These are phyloP conservation scores for Pythium volutum DNA, from an alignment of 352 stramenopile genomes.

Conservation along the genomic window DNA sequence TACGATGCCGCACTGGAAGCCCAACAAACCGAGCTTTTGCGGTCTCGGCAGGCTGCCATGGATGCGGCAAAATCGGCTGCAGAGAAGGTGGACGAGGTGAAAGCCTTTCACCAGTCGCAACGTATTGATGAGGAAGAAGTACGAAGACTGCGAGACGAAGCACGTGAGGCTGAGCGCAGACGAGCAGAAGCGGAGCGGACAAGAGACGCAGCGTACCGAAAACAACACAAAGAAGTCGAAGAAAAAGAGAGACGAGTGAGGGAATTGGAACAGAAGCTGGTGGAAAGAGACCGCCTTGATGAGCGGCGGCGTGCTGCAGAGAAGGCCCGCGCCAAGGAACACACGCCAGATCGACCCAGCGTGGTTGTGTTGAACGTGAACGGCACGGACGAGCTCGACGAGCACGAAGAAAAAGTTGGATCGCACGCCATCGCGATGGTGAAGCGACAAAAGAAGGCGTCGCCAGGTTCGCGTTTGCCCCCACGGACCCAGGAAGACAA, in stretches of 20 bases:
- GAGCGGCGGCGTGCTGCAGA: slow-evolving; percentile 11
- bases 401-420: slow-evolving; percentile 31
- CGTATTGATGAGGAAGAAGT: slow-evolving; percentile 41
- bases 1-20: slow-evolving; percentile 62
- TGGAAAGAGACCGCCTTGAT: slow-evolving; percentile 45
- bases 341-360: slow-evolving; percentile 29
- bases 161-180: slow-evolving; percentile 15
- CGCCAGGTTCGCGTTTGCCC: neutral
- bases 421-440: slow-evolving; percentile 22
- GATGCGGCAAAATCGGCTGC: slow-evolving; percentile 45
- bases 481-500: slow-evolving; percentile 4
- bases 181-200: slow-evolving; percentile 39
- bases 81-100: slow-evolving; percentile 48
- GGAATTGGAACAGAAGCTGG: slow-evolving; percentile 43
- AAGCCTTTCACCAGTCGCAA: slow-evolving; percentile 32
- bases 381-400: slow-evolving; percentile 31
- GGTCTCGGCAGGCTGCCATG: slow-evolving; percentile 43
- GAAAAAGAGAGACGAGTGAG: slow-evolving; percentile 48
- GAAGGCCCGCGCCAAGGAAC: slow-evolving; percentile 11
- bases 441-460: slow-evolving; percentile 16
- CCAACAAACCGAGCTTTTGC: slow-evolving; percentile 52
- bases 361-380: slow-evolving; percentile 64
- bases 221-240: slow-evolving; percentile 49
- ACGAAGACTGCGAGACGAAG: slow-evolving; percentile 15
- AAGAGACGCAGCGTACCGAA: slow-evolving; percentile 33